Conservation (phyloP, 495 filamentous ascomycete species). For the Staphylotrichum longicolle region DNA sequence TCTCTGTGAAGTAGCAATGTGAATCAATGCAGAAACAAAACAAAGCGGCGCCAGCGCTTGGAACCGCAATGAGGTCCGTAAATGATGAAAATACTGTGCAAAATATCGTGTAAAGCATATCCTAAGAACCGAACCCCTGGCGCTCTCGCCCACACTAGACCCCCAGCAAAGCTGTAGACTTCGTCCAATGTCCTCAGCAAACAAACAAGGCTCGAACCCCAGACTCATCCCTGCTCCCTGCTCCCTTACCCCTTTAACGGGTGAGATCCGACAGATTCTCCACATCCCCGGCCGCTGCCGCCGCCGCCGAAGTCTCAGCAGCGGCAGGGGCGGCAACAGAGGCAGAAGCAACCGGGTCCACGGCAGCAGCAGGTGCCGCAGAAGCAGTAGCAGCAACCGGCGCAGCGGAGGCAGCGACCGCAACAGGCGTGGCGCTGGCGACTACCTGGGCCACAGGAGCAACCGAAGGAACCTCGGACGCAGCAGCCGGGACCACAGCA, state of each 20-base stretch:
- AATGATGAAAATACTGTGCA: too few species aligned
- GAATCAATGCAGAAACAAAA: too few species aligned
- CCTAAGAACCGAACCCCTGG: too few species aligned
- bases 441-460: background rate
- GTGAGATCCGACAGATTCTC: conserved; percentile 34
- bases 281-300: conserved; percentile 11
- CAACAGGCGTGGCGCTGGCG: background rate
- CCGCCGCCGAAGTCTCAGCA: conserved; percentile 8
- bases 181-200: too few species aligned
- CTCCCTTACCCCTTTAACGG: conserved; percentile 20
- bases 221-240: background rate
- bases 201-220: background rate
- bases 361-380: conserved; percentile 8
- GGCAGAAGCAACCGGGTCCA: conserved; percentile 11
- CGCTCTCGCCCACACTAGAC: background rate
- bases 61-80: too few species aligned
- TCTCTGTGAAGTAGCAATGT: too few species aligned
- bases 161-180: background rate
- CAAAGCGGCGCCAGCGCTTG: too few species aligned
- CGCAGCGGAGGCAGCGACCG: conserved; percentile 16
- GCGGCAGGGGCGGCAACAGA: conserved; percentile 13
- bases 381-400: conserved; percentile 6
- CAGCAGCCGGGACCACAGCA: conserved; percentile 13
- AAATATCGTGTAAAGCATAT: too few species aligned
- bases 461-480: conserved; percentile 9